Evolutionary conservation across 768 basidiomycete species (phyloP), one percentile per base, ranked within the genome.

Genomic region (Leccinum uliginosum): DNA sequence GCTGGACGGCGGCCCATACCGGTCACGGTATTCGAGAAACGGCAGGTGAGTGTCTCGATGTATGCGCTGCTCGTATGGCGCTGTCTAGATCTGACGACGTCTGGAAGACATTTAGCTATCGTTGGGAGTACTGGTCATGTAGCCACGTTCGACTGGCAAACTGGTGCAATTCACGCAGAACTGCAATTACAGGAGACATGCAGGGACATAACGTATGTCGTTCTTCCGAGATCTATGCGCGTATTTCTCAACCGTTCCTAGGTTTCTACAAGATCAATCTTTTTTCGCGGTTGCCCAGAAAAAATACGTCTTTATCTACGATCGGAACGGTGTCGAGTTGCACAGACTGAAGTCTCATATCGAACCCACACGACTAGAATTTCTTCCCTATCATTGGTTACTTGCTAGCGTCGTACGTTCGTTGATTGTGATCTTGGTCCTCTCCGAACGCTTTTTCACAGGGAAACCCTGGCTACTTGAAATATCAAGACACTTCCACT

Each of bases 401-500:
- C 81, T 99, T 3, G 91, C 84, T 11, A 87, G 83, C 59, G 79
- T 93, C 15, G 93, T 94, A 67, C 55, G 89, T 78, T 27, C 12
- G 54, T 49, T 35, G 11, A 53, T 54, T 26, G 17, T 30, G 15
- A 29, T 27, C 26, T 24, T 27, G 15, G 9, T 45, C 30, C 9
- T 50, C 15, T 23, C 27, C 49, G 47, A 50, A 51, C 27, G 11
- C 40, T 54, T 46, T 57, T 12, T 8, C 12, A 44, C 57, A 85
- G 91, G 92, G 94, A 7, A 90, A 94, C 66, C 76, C 91, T 14
- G 96, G 97, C 3, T 91, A 86, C 71, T 78, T 98, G 0, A 95
- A 95, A 75, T 99, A 98, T 74, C 93, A 96, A 75, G 97, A 99
- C 68, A 95, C 92, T 0, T 93, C 96, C 4, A 98, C 93, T 0